Conservation (phyloP, 1,139 yeast genomes). For the Barnettozyma hawaiiensis region DNA sequence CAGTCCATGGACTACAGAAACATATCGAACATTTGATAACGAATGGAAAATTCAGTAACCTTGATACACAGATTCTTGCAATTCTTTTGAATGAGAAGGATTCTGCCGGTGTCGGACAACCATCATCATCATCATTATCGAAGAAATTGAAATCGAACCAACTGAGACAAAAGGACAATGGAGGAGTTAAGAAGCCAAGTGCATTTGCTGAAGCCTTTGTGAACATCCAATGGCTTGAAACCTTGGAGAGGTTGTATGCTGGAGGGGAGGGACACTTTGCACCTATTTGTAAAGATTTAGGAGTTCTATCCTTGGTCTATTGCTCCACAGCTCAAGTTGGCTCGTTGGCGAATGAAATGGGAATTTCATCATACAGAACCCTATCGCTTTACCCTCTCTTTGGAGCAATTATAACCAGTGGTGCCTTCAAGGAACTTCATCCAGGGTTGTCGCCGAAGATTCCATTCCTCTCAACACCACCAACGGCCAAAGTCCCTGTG, state of each 20-base stretch:
- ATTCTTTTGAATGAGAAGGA: constrained; percentile 24
- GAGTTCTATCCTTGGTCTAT: constrained; percentile 48
- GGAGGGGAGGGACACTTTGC: constrained; percentile 52
- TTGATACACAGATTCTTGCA: constrained; percentile 39
- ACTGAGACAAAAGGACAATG: not conserved
- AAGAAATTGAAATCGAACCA: not conserved
- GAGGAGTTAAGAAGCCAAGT: not conserved
- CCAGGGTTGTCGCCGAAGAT: constrained; percentile 47
- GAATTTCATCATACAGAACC: constrained; percentile 37
- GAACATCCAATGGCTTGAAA: constrained; percentile 49
- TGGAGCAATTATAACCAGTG: constrained; percentile 46
- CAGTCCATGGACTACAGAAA: constrained; percentile 19
- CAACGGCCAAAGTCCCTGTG: constrained; percentile 11
- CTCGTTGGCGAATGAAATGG: constrained; percentile 39
- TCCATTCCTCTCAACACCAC: constrained; percentile 26
- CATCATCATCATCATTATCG: too few species aligned
- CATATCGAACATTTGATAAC: constrained; percentile 40
- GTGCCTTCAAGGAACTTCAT: constrained; percentile 37
- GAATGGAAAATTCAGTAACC: constrained; percentile 37
- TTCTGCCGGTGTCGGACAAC: not conserved
- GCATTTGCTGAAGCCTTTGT: constrained; percentile 52
- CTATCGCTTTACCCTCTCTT: constrained; percentile 47
- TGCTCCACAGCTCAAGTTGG: constrained; percentile 42
- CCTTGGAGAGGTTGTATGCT: constrained; percentile 49
- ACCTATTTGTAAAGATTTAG: constrained; percentile 40